Percentiles rank a stretch among this genome's conserved stretches.
Conservation (phyloP, 2,329 filamentous ascomycete species). For the Verticillium tricorpus region DNA sequence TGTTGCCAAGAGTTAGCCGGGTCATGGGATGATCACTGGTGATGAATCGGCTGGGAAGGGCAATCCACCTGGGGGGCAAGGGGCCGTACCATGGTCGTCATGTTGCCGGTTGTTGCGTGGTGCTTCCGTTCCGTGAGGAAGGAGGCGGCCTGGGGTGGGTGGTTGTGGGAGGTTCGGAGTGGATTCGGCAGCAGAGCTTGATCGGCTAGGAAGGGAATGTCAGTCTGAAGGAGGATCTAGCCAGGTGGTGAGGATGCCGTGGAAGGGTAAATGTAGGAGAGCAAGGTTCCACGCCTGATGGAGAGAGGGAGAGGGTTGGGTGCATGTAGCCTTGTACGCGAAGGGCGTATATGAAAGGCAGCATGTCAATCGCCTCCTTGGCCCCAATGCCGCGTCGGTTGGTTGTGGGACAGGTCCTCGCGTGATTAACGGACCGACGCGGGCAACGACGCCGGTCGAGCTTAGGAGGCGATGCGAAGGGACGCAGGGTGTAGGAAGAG, state of each 20-base stretch:
- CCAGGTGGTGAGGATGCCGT: neutral
- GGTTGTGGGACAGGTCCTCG: neutral
- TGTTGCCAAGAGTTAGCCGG: constrained; percentile 3
- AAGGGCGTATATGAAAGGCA: neutral
- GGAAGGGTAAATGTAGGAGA: neutral
- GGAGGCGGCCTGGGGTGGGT: neutral
- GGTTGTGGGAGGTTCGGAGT: neutral
- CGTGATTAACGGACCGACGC: neutral
- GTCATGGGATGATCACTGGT: constrained; percentile 1
- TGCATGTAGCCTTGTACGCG: neutral
- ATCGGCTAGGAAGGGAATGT: neutral
- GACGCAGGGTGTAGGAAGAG: neutral
- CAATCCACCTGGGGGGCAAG: constrained; percentile 1
- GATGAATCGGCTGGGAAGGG: neutral
- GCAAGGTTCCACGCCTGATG: neutral
- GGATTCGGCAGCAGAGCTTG: neutral
- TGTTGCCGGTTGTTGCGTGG: neutral
- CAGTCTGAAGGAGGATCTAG: neutral
- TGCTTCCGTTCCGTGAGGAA: neutral
- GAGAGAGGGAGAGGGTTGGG: neutral
- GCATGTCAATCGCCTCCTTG: neutral
- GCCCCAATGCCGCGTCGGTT: neutral
- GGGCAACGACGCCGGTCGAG: neutral
- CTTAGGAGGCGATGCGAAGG: neutral
- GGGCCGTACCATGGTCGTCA: constrained; percentile 4